A percentile compares a stretch with the other conserved stretches of the same genome.
These are phyloP conservation scores for Psilocybe tampanensis DNA, from an alignment of 768 basidiomycete species.

Conservation along the genomic window DNA sequence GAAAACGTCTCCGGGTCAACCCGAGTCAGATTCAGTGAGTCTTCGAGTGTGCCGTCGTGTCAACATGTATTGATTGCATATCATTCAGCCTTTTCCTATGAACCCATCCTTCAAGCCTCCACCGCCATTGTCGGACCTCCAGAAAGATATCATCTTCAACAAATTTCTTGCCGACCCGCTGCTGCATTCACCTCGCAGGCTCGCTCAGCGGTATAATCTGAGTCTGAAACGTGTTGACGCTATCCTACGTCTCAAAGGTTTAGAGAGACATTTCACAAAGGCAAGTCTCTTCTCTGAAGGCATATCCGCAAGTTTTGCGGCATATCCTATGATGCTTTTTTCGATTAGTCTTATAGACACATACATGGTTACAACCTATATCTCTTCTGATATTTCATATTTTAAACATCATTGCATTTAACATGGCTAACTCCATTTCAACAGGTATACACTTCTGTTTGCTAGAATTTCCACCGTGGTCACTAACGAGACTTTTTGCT, in stretches of 20 bases:
- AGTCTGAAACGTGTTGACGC: constrained; percentile 84
- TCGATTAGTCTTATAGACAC: constrained; percentile 97
- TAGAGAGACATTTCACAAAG: constrained; percentile 74
- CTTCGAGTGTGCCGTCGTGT: constrained; percentile 5
- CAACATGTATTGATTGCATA: constrained; percentile 4
- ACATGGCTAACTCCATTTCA: constrained; percentile 10
- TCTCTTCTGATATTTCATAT: constrained; percentile 24
- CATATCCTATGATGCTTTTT: constrained; percentile 33
- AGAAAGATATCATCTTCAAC: constrained; percentile 59
- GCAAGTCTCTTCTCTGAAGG: constrained; percentile 42
- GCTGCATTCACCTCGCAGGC: constrained; percentile 54
- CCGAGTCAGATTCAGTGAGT: constrained; percentile 49
- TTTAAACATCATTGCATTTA: constrained; percentile 10
- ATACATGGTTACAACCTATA: constrained; percentile 64
- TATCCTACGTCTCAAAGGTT: constrained; percentile 78
- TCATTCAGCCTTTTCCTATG: constrained; percentile 78
- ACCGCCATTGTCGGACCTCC: constrained; percentile 66
- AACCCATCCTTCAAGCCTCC: constrained; percentile 86
- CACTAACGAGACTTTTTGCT: background rate
- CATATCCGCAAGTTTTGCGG: constrained; percentile 15
- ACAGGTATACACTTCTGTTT: constrained; percentile 20
- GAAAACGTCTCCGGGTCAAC: constrained; percentile 28
- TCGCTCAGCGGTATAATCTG: constrained; percentile 65
- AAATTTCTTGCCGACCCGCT: constrained; percentile 62
- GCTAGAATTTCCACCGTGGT: background rate